A percentile compares a stretch with the other conserved stretches of the same genome.
phyloP scores from a whole-genome alignment of 192 early-diverging fungal species.

The Pilaira anomala region DNA sequence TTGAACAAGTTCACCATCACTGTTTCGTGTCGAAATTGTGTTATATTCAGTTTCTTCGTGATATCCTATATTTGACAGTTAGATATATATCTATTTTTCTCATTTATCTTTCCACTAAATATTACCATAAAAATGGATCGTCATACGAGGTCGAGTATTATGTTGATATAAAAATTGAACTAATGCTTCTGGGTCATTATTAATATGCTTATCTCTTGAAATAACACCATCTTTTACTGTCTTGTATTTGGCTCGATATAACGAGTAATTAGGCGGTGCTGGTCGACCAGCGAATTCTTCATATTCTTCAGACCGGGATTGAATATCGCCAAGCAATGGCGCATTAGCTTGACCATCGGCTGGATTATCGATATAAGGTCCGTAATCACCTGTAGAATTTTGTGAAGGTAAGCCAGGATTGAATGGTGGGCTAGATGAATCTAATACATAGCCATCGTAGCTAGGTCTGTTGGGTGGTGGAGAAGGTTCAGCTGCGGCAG shows the following conservation, averaged over 20 bases:
- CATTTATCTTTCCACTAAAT: neutral
- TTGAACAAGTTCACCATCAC: constrained; percentile 24
- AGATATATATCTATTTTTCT: neutral
- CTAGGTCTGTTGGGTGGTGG: constrained; percentile 1
- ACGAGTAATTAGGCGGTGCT: constrained; percentile 27
- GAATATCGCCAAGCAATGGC: neutral
- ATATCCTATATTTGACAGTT: constrained; percentile 18
- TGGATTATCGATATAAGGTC: neutral
- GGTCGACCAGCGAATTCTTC: constrained; percentile 1
- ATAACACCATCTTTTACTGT: constrained; percentile 19
- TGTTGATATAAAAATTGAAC: constrained; percentile 33
- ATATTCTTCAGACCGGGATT: too few species aligned
- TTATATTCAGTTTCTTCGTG: constrained; percentile 32
- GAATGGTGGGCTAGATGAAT: constrained; percentile 7
- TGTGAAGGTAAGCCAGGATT: neutral
- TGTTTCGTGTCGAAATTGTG: constrained; percentile 11
- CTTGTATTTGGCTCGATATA: constrained; percentile 30
- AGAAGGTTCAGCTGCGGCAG: neutral
- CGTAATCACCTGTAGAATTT: neutral
- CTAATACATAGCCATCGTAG: constrained; percentile 9
- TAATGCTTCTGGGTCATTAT: constrained; percentile 34
- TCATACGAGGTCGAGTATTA: constrained; percentile 28
- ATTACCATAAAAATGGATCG: constrained; percentile 31
- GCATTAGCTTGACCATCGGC: neutral
- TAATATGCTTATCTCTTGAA: constrained; percentile 35